phyloP scores from a whole-genome alignment of 306 rosid species.

The Gastrolobium bilobum region DNA sequence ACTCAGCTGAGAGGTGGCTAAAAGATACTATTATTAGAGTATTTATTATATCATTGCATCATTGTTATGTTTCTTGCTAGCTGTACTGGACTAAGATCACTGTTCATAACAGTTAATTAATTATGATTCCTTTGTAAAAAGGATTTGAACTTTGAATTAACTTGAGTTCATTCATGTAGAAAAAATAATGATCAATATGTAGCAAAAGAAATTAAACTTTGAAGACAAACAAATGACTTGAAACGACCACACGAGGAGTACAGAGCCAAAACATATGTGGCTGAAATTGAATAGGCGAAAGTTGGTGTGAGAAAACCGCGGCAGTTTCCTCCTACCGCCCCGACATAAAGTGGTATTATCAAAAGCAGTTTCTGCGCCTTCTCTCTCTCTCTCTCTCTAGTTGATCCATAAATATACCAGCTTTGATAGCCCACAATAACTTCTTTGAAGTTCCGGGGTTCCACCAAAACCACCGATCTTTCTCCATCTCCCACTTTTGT shows the following conservation, averaged over 20 bases:
- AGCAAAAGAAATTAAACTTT: neutral
- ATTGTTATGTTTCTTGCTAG: conserved; percentile 16
- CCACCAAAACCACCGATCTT: conserved; percentile 51
- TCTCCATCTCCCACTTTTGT: conserved; percentile 49
- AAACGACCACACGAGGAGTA: conserved; percentile 58
- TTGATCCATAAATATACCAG: conserved; percentile 32
- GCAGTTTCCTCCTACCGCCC: conserved; percentile 59
- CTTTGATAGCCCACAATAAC: conserved; percentile 72
- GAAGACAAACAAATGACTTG: conserved; percentile 19
- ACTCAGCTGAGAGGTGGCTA: no score
- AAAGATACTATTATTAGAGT: no score
- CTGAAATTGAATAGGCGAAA: conserved; percentile 11
- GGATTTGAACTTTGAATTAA: neutral
- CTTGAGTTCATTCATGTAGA: conserved; percentile 6
- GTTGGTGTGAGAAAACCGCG: conserved; percentile 64
- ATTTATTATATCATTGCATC: neutral
- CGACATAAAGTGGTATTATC: conserved; percentile 62
- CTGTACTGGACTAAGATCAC: neutral
- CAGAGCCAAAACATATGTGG: conserved; percentile 43
- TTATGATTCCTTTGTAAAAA: neutral
- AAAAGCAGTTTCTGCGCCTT: conserved; percentile 42
- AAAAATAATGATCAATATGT: neutral
- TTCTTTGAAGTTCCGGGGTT: conserved; percentile 1
- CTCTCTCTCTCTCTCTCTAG: conserved; percentile 5
- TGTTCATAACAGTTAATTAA: neutral